Evolutionary conservation across 495 filamentous ascomycete genomes (phyloP), one percentile per base, ranked within the genome.

Genomic region (Aspergillus conjunctus): DNA sequence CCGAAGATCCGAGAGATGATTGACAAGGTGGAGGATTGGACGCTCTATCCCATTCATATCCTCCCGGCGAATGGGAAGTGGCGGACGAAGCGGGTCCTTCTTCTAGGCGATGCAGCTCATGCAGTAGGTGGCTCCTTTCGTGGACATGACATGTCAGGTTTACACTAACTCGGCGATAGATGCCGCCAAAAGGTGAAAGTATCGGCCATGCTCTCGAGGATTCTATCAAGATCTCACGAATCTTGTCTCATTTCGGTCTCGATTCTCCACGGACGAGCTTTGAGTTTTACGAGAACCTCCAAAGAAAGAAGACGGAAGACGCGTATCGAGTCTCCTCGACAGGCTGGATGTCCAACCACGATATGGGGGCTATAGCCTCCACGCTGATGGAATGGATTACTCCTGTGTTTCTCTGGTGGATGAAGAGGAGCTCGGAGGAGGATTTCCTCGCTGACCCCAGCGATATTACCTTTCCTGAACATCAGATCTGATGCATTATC

Each of bases 151-250:
- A 12, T 33, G 21, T 20, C 18, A 32, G 10, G 7, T 33, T 15
- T 33, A 6, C 21, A 17, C 15, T 4, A n/a, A 39, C n/a, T n/a
- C 17, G 7, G 39, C 21, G 22, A 52, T 41, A 77, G 69, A 82
- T 82, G 81, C 79, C 81, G 14, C 81, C 80, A 6, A 77, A 80
- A 57, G 80, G 79, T 22, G 79, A 83, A 62, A 71, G 67, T 53
- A 80, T 77, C 14, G 77, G 78, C 7, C 71, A 81, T 44, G 80
- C 79, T 9, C 77, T 83, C 37, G 80, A 83, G 64, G 81, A 82
- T 66, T 75, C 70, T 9, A 73, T 82, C 50, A 66, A 80, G 43
- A 67, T 82, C 48, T 72, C 75, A n/a, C 72, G 69, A 21, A 70
- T 78, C 39, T 41, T 82, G 4, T 32, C 50, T 12, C 50, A 52